A percentile compares a stretch with the other conserved stretches of the same genome.
These are phyloP conservation scores for Syncephalastrum contaminatum DNA, from an alignment of 371 early-diverging fungal species.

Conservation along the genomic window DNA sequence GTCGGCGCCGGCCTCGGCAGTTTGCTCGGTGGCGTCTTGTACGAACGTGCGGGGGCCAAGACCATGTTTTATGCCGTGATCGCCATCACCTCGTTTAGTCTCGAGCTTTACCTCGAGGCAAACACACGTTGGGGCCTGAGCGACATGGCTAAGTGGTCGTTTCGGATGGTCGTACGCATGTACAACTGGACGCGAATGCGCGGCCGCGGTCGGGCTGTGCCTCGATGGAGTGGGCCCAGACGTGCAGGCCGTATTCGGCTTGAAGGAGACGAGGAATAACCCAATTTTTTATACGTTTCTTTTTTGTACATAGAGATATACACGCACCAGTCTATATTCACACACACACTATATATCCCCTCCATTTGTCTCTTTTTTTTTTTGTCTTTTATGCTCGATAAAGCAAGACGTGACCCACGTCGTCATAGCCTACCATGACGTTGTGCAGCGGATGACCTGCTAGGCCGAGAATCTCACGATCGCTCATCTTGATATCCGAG, in stretches of 20 bases:
- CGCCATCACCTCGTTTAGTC: constrained; percentile 31
- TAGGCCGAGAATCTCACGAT: constrained; percentile 72
- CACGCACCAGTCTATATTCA: too few species aligned
- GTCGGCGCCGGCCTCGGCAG: constrained; percentile 50
- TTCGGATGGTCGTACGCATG: constrained; percentile 19
- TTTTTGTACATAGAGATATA: too few species aligned
- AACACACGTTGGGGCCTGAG: constrained; percentile 48
- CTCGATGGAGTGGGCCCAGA: constrained; percentile 45
- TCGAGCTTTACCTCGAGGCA: constrained; percentile 47
- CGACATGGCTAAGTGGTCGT: constrained; percentile 29
- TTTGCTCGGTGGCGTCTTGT: constrained; percentile 45
- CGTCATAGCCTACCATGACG: constrained; percentile 66
- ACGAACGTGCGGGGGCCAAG: constrained; percentile 41
- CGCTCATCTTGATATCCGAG: constrained; percentile 35
- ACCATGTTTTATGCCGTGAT: constrained; percentile 51
- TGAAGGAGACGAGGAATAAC: constrained; percentile 20
- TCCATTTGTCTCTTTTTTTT: not conserved
- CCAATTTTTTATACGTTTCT: too few species aligned
- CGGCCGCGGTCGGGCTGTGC: constrained; percentile 44
- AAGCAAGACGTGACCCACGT: constrained; percentile 62
- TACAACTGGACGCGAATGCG: constrained; percentile 37
- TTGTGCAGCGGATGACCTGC: constrained; percentile 78
- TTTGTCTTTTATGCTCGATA: constrained; percentile 35
- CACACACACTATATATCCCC: too few species aligned
- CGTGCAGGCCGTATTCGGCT: constrained; percentile 34